A percentile compares a stretch with the other conserved stretches of the same genome.
Conservation (phyloP, 1,139 yeast genomes). For the Debaryomyces psychrophilus region DNA sequence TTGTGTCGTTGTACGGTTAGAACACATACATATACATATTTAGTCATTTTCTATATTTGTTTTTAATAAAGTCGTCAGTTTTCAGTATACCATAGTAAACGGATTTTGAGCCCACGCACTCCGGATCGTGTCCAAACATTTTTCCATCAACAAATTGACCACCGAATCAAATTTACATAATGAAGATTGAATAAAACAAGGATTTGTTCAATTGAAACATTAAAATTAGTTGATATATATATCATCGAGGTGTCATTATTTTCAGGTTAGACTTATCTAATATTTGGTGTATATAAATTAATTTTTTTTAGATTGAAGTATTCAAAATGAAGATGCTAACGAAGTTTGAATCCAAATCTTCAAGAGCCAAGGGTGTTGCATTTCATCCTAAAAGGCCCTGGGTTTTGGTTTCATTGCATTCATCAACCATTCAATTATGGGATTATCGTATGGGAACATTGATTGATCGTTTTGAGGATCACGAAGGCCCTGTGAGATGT, state of each 20-base stretch:
- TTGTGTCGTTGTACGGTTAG: conserved; percentile 1
- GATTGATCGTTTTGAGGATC: conserved; percentile 95
- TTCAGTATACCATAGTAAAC: neutral
- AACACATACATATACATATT: neutral
- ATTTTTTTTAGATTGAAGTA: conserved; percentile 1
- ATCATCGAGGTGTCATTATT: neutral
- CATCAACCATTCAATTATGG: conserved; percentile 97
- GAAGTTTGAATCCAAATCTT: conserved; percentile 97
- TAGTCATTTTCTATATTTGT: conserved; percentile 1
- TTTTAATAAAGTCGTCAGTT: neutral
- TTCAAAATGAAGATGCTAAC: conserved; percentile 91
- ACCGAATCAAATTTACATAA: conserved; percentile 12
- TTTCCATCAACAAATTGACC: conserved; percentile 10
- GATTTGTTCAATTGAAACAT: conserved; percentile 4
- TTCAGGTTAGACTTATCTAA: neutral
- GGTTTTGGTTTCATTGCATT: conserved; percentile 92
- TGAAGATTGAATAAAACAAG: neutral
- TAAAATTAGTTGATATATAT: conserved; percentile 7
- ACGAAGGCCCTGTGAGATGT: conserved; percentile 96
- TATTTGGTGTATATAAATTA: neutral
- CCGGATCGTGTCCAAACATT: conserved; percentile 7
- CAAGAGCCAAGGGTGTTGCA: conserved; percentile 98
- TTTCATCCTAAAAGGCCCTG: conserved; percentile 97
- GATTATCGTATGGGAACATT: conserved; percentile 99
- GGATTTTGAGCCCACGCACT: conserved; percentile 10